phyloP scores from a whole-genome alignment of 2,329 filamentous ascomycete genomes.

The Berkeleyomyces rouxiae region DNA sequence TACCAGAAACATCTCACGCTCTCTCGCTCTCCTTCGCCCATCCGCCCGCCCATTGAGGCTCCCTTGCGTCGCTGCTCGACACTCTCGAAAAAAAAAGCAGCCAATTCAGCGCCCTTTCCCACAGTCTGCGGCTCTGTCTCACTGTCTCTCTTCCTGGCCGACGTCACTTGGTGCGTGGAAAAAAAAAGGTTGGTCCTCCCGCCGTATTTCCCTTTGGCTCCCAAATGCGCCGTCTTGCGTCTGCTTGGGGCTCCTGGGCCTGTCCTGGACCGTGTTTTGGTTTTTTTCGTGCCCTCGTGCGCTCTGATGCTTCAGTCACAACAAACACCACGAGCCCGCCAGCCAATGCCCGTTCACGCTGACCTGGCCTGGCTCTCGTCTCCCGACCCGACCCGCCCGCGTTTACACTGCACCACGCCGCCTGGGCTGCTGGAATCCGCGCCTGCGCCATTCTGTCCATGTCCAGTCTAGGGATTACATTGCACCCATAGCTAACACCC shows the following conservation, averaged over 20 bases:
- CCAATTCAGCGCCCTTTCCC: background rate
- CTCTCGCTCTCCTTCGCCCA: too few species aligned
- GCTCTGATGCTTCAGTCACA: background rate
- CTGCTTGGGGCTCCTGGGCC: background rate
- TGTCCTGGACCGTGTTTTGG: background rate
- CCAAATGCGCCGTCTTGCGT: background rate
- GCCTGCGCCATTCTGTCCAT: background rate
- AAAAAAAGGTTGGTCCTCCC: background rate
- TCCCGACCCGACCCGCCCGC: background rate
- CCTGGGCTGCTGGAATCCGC: background rate
- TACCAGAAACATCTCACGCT: too few species aligned
- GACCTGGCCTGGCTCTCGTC: too few species aligned
- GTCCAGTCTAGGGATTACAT: too few species aligned
- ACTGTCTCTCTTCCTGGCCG: background rate
- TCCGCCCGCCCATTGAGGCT: background rate
- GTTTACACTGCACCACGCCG: background rate
- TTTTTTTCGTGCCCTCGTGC: background rate
- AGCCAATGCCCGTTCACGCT: too few species aligned
- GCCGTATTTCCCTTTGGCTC: background rate
- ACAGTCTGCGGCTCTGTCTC: background rate
- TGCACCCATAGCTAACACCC: background rate
- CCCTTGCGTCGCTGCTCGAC: slow-evolving; percentile 1
- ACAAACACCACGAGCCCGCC: background rate
- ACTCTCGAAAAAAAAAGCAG: background rate
- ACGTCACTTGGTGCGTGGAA: background rate